Evolutionary conservation across 257 asterid genomes (phyloP).

Genomic region (Ajuga chamaepitys): DNA sequence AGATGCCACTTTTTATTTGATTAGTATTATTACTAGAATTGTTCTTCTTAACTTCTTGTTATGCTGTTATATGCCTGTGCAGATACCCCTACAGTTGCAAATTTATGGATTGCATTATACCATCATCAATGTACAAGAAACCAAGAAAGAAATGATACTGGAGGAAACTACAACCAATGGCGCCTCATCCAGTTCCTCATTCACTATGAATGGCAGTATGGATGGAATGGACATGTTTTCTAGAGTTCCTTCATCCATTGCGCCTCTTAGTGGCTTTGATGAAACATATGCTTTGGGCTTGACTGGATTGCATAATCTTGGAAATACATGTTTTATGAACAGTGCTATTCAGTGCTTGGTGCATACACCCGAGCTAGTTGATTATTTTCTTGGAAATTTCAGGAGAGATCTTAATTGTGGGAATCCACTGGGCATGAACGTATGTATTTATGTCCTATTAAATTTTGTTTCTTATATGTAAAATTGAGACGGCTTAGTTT

Average conservation of each 20-base stretch:
- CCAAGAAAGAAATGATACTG: slow-evolving; percentile 22
- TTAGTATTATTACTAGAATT: no score
- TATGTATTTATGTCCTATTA: slow-evolving; percentile 21
- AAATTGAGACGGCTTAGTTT: neutral
- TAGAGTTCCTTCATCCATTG: slow-evolving; percentile 17
- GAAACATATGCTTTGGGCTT: slow-evolving; percentile 37
- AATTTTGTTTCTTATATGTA: neutral
- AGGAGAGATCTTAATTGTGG: slow-evolving; percentile 52
- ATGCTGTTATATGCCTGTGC: slow-evolving; percentile 18
- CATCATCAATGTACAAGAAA: slow-evolving; percentile 31
- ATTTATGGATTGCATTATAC: slow-evolving; percentile 40
- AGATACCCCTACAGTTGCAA: slow-evolving; percentile 48
- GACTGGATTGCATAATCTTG: slow-evolving; percentile 52
- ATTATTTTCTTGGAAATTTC: slow-evolving; percentile 68
- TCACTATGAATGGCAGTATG: slow-evolving; percentile 32
- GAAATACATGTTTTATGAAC: slow-evolving; percentile 52
- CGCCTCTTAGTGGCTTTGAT: slow-evolving; percentile 13
- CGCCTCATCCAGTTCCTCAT: slow-evolving; percentile 30
- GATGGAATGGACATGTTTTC: slow-evolving; percentile 24
- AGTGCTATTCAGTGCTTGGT: slow-evolving; percentile 47
- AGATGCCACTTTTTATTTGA: neutral
- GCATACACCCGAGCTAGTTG: slow-evolving; percentile 55
- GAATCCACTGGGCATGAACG: slow-evolving; percentile 63
- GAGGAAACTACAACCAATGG: slow-evolving; percentile 23
- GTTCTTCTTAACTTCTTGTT: neutral